Conservation (phyloP, 2,329 filamentous ascomycete genomes). For the Phyllosticta capitalensis region DNA sequence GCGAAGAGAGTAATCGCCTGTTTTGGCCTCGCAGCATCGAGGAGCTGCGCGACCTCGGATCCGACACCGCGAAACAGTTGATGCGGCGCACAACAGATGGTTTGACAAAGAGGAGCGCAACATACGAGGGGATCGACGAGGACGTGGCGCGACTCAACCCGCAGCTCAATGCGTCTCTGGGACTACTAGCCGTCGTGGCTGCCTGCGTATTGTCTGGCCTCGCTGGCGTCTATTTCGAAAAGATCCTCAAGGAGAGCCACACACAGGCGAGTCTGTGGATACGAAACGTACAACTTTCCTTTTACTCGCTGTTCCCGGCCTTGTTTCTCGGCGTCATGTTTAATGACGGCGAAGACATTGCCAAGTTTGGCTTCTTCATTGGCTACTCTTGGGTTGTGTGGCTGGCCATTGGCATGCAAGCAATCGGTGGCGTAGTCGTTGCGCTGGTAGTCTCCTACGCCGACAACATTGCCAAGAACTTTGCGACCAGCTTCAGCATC, state of each 20-base stretch:
- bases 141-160: conserved; percentile 45
- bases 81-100: conserved; percentile 31
- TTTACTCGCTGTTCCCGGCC: conserved; percentile 87
- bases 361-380: conserved; percentile 80
- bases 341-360: conserved; percentile 77
- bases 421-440: conserved; percentile 73
- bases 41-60: conserved; percentile 58
- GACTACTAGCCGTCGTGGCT: conserved; percentile 66
- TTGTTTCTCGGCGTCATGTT: conserved; percentile 77
- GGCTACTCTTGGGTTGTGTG: conserved; percentile 92
- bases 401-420: conserved; percentile 74
- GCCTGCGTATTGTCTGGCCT: conserved; percentile 75
- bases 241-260: conserved; percentile 78
- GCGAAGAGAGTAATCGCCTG: conserved; percentile 45
- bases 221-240: conserved; percentile 82
- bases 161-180: conserved; percentile 67
- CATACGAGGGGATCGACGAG: conserved; percentile 77
- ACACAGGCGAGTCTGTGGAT: conserved; percentile 76
- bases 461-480: conserved; percentile 88
- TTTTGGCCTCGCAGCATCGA: conserved; percentile 74
- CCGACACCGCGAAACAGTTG: conserved; percentile 41
- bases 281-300: conserved; percentile 85
- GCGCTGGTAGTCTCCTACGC: conserved; percentile 73
- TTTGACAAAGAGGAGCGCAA: conserved; percentile 55
- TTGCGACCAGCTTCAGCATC: conserved; percentile 87